These are phyloP conservation scores for Apophysomyces ossiformis DNA, from an alignment of 371 early-diverging fungal genomes.

Conservation along the genomic window DNA sequence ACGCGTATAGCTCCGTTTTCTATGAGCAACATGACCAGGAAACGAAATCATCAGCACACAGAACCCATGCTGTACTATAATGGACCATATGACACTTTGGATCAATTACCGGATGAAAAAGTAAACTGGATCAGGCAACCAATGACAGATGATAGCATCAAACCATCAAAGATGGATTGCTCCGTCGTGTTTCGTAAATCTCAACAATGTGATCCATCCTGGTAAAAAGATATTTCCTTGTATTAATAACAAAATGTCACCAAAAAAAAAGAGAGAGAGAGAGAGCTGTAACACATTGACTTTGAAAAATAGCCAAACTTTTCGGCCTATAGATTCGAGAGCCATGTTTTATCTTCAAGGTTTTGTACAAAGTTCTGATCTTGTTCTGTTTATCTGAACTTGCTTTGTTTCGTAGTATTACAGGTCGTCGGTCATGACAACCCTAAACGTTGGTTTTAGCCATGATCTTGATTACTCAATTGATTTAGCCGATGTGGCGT, in stretches of 20 bases:
- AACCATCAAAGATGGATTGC: slow-evolving; percentile 24
- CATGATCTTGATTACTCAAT: background rate
- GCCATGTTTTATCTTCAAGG: slow-evolving; percentile 49
- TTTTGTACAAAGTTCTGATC: background rate
- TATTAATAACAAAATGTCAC: too few species aligned
- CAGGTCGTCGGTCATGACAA: slow-evolving; percentile 42
- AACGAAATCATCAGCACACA: background rate
- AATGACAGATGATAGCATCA: slow-evolving; percentile 27
- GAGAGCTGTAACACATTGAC: background rate
- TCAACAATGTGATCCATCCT: slow-evolving; percentile 22
- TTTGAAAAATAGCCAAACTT: background rate
- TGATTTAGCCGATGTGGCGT: background rate
- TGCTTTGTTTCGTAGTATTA: slow-evolving; percentile 28
- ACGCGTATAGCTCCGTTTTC: background rate
- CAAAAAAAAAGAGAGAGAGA: background rate
- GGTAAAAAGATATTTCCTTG: slow-evolving; percentile 12
- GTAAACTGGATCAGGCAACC: slow-evolving; percentile 40
- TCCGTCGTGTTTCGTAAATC: slow-evolving; percentile 49
- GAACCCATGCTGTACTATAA: slow-evolving; percentile 49
- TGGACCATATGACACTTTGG: slow-evolving; percentile 44
- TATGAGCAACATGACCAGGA: slow-evolving; percentile 5
- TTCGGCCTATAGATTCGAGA: slow-evolving; percentile 23
- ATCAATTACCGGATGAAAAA: slow-evolving; percentile 45
- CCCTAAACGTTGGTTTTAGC: slow-evolving; percentile 37
- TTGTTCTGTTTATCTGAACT: slow-evolving; percentile 5